Conservation (phyloP, 306 rosid genomes). For the Vigna hirtella region DNA sequence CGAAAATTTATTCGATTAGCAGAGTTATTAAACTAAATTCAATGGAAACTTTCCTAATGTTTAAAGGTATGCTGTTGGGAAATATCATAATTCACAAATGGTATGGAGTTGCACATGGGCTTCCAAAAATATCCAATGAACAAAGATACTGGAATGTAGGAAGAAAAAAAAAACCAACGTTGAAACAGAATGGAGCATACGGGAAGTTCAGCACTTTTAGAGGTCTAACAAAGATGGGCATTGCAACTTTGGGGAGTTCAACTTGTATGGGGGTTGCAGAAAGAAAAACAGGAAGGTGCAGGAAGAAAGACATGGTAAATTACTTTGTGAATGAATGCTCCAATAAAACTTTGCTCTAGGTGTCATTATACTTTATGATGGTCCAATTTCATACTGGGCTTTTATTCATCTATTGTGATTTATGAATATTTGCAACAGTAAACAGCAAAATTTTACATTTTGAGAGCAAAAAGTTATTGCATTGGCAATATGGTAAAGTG, state of each 20-base stretch:
- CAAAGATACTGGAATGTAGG: slow-evolving; percentile 30
- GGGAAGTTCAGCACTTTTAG: background rate
- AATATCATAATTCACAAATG: slow-evolving; percentile 43
- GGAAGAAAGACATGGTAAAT: no score
- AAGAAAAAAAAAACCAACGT: no score
- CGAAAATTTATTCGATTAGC: slow-evolving; percentile 32
- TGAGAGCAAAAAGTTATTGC: background rate
- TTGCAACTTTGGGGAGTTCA: background rate
- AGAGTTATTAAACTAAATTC: slow-evolving; percentile 53
- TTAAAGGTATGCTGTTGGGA: slow-evolving; percentile 31
- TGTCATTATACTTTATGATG: background rate
- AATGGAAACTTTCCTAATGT: slow-evolving; percentile 52
- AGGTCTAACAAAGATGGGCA: background rate
- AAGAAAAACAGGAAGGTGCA: no score
- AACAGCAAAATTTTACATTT: background rate
- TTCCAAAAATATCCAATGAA: slow-evolving; percentile 36
- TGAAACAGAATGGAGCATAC: background rate
- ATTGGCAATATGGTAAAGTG: background rate
- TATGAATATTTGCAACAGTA: background rate
- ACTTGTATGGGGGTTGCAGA: no score
- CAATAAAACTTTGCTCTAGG: no score
- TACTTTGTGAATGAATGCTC: no score
- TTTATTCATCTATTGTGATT: background rate
- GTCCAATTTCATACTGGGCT: background rate
- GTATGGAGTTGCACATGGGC: slow-evolving; percentile 34